Conservation (phyloP, 2,329 filamentous ascomycete species). For the Talaromyces sp. region DNA sequence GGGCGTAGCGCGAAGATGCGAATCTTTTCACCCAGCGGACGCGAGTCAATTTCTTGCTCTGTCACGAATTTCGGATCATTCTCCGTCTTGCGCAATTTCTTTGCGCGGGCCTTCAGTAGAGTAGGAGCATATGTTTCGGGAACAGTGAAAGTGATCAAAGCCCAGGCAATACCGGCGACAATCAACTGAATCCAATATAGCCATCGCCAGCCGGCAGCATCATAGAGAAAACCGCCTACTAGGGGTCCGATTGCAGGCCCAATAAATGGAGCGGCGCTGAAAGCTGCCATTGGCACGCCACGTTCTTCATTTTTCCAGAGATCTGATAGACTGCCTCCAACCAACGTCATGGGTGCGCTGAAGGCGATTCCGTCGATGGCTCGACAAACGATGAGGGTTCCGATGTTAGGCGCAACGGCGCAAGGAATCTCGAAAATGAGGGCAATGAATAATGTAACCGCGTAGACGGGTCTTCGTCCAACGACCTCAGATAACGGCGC, state of each 20-base stretch:
- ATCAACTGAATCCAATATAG: constrained; percentile 85
- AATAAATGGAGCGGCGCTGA: constrained; percentile 75
- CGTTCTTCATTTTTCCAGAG: constrained; percentile 80
- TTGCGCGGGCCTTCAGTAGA: constrained; percentile 65
- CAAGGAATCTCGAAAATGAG: constrained; percentile 77
- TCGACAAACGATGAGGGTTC: constrained; percentile 69
- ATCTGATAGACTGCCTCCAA: constrained; percentile 76
- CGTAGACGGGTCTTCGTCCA: constrained; percentile 68
- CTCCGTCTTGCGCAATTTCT: constrained; percentile 64
- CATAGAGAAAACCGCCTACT: constrained; percentile 68
- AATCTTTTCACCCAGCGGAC: constrained; percentile 64
- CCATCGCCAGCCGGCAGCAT: constrained; percentile 71
- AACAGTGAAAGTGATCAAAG: constrained; percentile 79
- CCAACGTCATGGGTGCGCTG: constrained; percentile 79
- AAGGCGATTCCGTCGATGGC: constrained; percentile 78
- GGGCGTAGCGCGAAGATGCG: constrained; percentile 72
- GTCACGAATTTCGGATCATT: constrained; percentile 66
- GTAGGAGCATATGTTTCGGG: constrained; percentile 83
- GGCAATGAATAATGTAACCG: constrained; percentile 61
- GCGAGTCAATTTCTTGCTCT: constrained; percentile 71
- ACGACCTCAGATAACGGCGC: constrained; percentile 72
- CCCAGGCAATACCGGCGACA: constrained; percentile 62
- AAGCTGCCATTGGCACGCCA: constrained; percentile 81
- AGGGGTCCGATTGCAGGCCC: constrained; percentile 74
- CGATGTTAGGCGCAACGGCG: constrained; percentile 69